These are phyloP conservation scores for Caryopteris hybrid DNA, from an alignment of 305 asterid genomes.

Conservation along the genomic window DNA sequence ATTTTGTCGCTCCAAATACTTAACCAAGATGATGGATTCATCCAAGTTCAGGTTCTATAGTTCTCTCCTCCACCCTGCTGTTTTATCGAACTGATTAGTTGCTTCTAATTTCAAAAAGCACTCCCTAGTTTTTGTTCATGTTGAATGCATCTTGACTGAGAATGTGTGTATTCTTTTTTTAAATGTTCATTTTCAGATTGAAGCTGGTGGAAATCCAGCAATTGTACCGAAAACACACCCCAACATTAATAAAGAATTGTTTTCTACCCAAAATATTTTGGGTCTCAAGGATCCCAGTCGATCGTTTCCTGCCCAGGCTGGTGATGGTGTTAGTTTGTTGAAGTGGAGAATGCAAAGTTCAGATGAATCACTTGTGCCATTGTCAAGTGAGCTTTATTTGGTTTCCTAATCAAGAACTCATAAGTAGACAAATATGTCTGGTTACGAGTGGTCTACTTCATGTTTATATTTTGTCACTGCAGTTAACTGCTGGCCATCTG, in stretches of 20 bases:
- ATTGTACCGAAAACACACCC: constrained; percentile 66
- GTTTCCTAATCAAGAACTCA: neutral
- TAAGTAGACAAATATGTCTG: neutral
- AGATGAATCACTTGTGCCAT: constrained; percentile 79
- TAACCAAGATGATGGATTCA: constrained; percentile 73
- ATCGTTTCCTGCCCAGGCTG: constrained; percentile 73
- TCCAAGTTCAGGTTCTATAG: constrained; percentile 75
- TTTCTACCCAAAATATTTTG: constrained; percentile 63
- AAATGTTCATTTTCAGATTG: constrained; percentile 50
- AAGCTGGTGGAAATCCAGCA: constrained; percentile 65
- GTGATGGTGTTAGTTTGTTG: constrained; percentile 74
- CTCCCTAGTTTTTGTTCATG: constrained; percentile 1
- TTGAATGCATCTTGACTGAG: neutral
- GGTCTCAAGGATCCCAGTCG: constrained; percentile 71
- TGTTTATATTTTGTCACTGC: constrained; percentile 19
- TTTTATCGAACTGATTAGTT: neutral
- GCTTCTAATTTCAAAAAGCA: neutral
- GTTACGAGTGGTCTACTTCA: neutral
- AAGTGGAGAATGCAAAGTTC: constrained; percentile 91
- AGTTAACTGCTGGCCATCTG: constrained; percentile 96
- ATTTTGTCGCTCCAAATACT: constrained; percentile 74
- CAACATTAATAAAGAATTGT: constrained; percentile 76
- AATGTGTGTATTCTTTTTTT: neutral
- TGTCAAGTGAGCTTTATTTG: constrained; percentile 61
- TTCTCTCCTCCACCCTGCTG: constrained; percentile 12